These are phyloP conservation scores for Aotearoamyces nothofagi DNA, from an alignment of 2,329 filamentous ascomycete genomes.

Conservation along the genomic window DNA sequence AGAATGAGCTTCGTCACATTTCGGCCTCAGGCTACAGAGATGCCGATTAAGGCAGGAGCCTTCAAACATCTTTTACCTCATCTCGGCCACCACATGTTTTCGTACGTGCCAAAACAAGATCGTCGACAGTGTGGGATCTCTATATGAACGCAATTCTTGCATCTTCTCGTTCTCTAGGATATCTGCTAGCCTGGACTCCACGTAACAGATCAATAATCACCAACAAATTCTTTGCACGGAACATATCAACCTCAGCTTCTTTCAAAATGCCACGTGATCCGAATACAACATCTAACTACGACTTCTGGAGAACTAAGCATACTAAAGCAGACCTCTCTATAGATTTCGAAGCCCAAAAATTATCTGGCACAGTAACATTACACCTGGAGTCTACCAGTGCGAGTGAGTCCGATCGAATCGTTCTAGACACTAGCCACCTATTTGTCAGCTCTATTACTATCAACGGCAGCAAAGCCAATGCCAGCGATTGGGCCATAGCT, in stretches of 20 bases:
- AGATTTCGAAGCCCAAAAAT: slow-evolving; percentile 64
- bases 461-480: slow-evolving; percentile 40
- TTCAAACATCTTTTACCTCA: too few species aligned
- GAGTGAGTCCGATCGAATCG: slow-evolving; percentile 56
- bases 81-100: too few species aligned
- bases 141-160: too few species aligned
- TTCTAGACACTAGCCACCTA: slow-evolving; percentile 80
- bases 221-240: too few species aligned
- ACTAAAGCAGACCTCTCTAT: slow-evolving; percentile 70
- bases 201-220: too few species aligned
- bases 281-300: slow-evolving; percentile 85
- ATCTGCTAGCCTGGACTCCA: too few species aligned
- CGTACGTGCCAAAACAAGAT: too few species aligned
- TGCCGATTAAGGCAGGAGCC: too few species aligned
- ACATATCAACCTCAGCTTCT: slow-evolving; percentile 2
- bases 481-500: slow-evolving; percentile 48
- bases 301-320: slow-evolving; percentile 72
- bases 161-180: too few species aligned
- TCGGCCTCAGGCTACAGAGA: too few species aligned
- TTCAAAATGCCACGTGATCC: slow-evolving; percentile 46
- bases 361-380: slow-evolving; percentile 64
- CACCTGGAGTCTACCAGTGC: slow-evolving; percentile 65
- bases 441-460: slow-evolving; percentile 58
- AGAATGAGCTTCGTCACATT: too few species aligned
- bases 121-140: too few species aligned